Percentiles rank a stretch among this genome's conserved stretches.
Evolutionary conservation across 2,329 filamentous ascomycete species (phyloP).

Genomic region (Plectosphaerella plurivora): DNA sequence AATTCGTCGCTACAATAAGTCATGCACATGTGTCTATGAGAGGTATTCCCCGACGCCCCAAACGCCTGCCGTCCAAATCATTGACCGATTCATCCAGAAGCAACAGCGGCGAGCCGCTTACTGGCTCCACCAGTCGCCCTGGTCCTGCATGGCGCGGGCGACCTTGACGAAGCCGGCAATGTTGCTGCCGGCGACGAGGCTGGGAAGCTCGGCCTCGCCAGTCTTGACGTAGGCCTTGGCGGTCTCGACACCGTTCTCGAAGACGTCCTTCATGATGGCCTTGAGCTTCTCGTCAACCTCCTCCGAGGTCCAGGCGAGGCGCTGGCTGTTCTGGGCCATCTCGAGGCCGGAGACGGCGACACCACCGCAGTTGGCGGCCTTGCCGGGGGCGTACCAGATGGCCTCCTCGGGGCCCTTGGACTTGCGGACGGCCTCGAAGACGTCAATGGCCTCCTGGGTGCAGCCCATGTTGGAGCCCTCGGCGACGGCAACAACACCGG

Average conservation of each 20-base stretch:
- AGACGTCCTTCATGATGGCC: slow-evolving; percentile 91
- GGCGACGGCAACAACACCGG: slow-evolving; percentile 79
- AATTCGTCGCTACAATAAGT: neutral
- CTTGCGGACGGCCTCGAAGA: slow-evolving; percentile 77
- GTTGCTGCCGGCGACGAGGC: slow-evolving; percentile 88
- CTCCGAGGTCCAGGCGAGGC: slow-evolving; percentile 79
- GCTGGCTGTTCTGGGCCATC: slow-evolving; percentile 95
- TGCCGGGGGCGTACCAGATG: slow-evolving; percentile 95
- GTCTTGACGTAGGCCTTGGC: slow-evolving; percentile 82
- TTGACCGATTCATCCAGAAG: neutral
- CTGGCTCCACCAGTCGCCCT: slow-evolving; percentile 81
- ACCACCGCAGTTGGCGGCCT: slow-evolving; percentile 96
- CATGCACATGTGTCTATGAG: neutral
- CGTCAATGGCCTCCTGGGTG: slow-evolving; percentile 89
- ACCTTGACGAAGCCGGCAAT: slow-evolving; percentile 99
- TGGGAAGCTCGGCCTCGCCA: slow-evolving; percentile 79
- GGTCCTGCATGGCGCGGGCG: slow-evolving; percentile 87
- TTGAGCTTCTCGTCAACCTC: slow-evolving; percentile 91
- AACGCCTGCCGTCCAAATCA: neutral
- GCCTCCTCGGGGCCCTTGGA: slow-evolving; percentile 58
- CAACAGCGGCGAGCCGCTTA: neutral
- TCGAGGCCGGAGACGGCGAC: slow-evolving; percentile 96
- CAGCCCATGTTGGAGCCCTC: slow-evolving; percentile 99
- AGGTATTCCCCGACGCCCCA: neutral
- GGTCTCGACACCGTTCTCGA: slow-evolving; percentile 82